Evolutionary conservation across 164 flowering plant species (phyloP), one percentile per base, ranked within the genome.

Genomic region (Magnolia kwangsiensis): DNA sequence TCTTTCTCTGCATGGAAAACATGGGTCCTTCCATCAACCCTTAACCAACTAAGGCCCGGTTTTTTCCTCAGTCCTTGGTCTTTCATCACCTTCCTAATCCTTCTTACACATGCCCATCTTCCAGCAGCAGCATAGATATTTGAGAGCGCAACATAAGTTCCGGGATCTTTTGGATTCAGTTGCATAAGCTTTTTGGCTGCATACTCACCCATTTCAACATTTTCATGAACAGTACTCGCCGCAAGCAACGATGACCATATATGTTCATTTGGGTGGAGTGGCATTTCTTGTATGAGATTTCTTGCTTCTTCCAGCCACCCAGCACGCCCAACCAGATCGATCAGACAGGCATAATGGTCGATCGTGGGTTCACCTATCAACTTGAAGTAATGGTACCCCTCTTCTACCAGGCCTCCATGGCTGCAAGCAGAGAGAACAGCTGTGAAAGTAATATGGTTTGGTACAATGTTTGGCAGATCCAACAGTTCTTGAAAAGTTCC

Each of bases 351-450:
- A 73, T 79, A 77, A 69, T 82, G 84, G 68, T 77, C 78, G 13
- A 82, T 64, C n/a, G 80, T 79, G 67, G 84, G 82, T 24, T 79
- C 78, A 29, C 27, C 61, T 19, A 82, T 80, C 74, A 68, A 23
- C 16, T 75, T 55, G 63, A 82, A 82, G 67, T 74, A 79, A 50
- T 20, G 55, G 72, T 75, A 77, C 20, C 84, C 84, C 19, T 79
- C 80, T 27, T 75, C 74, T 55, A 82, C 77, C 14, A 82, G 69
- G 63, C 84, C 82, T 13, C 64, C 49, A 79, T 82, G 80, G 69
- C 78, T 77, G 63, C 84, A 82, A 63, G 84, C 82, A 61, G 80
- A 82, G 78, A 82, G 82, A 65, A 82, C 72, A 72, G 78, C 82
- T 49, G 77, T 23, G 27, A 20, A 82, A 20, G 82, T 82, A 67